Conservation (phyloP, 371 early-diverging fungal species). For the Capillidium rhysosporum region DNA sequence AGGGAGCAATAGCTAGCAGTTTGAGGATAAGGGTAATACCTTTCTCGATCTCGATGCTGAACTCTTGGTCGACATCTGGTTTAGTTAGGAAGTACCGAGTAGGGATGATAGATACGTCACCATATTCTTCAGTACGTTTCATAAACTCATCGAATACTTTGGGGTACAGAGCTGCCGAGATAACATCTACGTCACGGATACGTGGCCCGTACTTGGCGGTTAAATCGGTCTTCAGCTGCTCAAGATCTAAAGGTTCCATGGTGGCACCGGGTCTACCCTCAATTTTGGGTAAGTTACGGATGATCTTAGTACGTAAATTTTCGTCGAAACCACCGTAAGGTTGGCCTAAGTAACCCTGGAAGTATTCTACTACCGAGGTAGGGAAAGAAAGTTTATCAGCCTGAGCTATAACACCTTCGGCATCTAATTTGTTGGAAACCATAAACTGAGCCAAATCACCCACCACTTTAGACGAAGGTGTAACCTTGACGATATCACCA, state of each 20-base stretch:
- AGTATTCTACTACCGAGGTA: constrained; percentile 82
- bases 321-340: constrained; percentile 91
- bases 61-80: constrained; percentile 69
- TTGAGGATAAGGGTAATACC: constrained; percentile 82
- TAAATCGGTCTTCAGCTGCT: constrained; percentile 38
- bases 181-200: constrained; percentile 72
- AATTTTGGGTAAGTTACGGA: constrained; percentile 50
- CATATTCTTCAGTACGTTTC: constrained; percentile 42
- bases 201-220: constrained; percentile 50
- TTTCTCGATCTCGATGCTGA: constrained; percentile 61
- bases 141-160: constrained; percentile 83
- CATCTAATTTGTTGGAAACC: constrained; percentile 66
- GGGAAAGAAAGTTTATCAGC: constrained; percentile 74
- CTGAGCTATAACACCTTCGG: constrained; percentile 49
- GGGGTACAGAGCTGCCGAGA: constrained; percentile 78
- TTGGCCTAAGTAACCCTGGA: constrained; percentile 85
- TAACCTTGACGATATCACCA: constrained; percentile 92
- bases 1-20: constrained; percentile 70
- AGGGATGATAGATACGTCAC: constrained; percentile 69
- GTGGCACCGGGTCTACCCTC: constrained; percentile 73
- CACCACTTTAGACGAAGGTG: constrained; percentile 91
- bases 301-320: constrained; percentile 60
- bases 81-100: constrained; percentile 79
- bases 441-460: constrained; percentile 94
- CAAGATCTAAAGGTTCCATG: constrained; percentile 59